Base-by-base conservation (phyloP, 257 asterid genomes). In the Capsicum baccatum region DNA sequence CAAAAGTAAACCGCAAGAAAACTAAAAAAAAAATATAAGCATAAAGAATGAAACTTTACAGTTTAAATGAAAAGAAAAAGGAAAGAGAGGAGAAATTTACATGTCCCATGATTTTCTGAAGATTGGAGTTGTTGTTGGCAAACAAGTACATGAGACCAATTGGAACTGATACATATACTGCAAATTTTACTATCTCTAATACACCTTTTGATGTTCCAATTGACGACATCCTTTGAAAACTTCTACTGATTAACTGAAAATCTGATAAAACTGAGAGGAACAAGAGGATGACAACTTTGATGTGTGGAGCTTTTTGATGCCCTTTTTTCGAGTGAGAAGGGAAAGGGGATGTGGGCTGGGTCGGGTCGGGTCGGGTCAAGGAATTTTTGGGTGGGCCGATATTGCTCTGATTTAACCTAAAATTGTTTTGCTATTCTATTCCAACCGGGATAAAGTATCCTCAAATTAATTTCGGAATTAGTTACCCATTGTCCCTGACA, bases 61-160 rank as follows among this genome's bases (percentile, higher is more conserved):
- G 37, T 2, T 35, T 0, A 47, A 2, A 76, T 2, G 47, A 2
- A 63, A 35, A 21, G 54, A 44, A 63, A 16, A 68, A 12, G 8
- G 48, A 39, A 39, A 39, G 19, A 37, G 33, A 9, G 21, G 81
- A 59, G 74, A 50, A 33, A 74, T n/a, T 87, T 93, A 96, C 99
- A 57, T 84, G 86, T 87, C 97, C 97, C 94, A 96, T 92, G 86
- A 92, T 79, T 91, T 90, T 94, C 91, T 91, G 97, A 79, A 96
- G 92, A 91, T 94, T 94, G 67, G 87, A 84, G 52, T 89, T 84
- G 87, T 96, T 92, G 89, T 92, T 91, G 87, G 99, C 96, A 83
- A 91, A 94, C 90, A 95, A 89, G 79, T 95, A 95, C 98, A 96
- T 96, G 84, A 96, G 85, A 87, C 98, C 97, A 85, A 96, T 89